Conservation (phyloP, 1,284 basidiomycete genomes). For the Porodaedalea pini region DNA sequence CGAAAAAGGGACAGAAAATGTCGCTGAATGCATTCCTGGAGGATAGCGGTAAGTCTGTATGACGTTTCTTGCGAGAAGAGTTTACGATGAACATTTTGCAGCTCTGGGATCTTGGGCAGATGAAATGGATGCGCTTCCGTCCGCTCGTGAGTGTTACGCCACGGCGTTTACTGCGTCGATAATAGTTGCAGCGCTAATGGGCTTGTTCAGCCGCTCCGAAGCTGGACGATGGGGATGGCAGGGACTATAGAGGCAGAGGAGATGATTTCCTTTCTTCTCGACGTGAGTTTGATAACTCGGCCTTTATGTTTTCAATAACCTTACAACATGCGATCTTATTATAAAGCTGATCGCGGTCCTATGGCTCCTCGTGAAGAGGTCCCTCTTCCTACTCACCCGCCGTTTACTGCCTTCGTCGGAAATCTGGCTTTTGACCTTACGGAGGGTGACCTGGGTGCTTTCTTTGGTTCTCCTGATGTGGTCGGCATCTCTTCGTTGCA, state of each 20-base stretch:
- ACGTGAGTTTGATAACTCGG: conserved; percentile 41
- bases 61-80: conserved; percentile 6
- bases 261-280: conserved; percentile 63
- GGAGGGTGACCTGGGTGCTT: conserved; percentile 78
- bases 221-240: conserved; percentile 52
- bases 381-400: conserved; percentile 90
- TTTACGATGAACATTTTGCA: conserved; percentile 31
- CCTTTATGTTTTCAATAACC: conserved; percentile 1
- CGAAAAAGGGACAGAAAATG: conserved; percentile 84
- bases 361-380: conserved; percentile 80
- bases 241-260: conserved; percentile 49
- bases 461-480: conserved; percentile 62
- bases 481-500: conserved; percentile 39
- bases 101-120: conserved; percentile 94
- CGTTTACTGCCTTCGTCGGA: conserved; percentile 94
- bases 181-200: conserved; percentile 22
- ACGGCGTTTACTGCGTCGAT: conserved; percentile 11
- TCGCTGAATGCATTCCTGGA: conserved; percentile 86
- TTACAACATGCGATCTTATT: conserved; percentile 19
- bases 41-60: conserved; percentile 59
- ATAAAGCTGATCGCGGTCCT: conserved; percentile 56
- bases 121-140: conserved; percentile 87
- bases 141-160: conserved; percentile 67
- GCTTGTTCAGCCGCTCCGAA: conserved; percentile 52
- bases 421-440: conserved; percentile 93